phyloP scores from a whole-genome alignment of 2,329 filamentous ascomycete genomes.

The Ceratocystis huliohia region DNA sequence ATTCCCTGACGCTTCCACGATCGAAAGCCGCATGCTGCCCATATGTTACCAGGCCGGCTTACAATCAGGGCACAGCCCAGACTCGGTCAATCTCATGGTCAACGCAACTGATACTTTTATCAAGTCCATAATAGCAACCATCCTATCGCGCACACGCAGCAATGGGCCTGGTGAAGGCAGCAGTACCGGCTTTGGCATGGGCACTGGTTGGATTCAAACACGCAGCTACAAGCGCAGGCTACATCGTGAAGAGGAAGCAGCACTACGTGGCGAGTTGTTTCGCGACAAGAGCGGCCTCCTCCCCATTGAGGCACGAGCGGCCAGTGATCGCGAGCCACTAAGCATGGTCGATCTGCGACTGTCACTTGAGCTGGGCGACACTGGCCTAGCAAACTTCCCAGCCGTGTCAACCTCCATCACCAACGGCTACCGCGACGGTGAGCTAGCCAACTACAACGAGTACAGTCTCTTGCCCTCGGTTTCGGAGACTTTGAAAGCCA shows the following conservation, averaged over 20 bases:
- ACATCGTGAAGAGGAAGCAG: slow-evolving; percentile 60
- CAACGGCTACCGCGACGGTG: slow-evolving; percentile 60
- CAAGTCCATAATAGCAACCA: slow-evolving; percentile 50
- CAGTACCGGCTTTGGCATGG: slow-evolving; percentile 50
- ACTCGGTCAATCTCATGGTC: slow-evolving; percentile 52
- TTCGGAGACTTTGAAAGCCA: slow-evolving; percentile 18
- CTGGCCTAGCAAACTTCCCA: slow-evolving; percentile 64
- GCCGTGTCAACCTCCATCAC: slow-evolving; percentile 58
- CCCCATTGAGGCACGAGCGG: slow-evolving; percentile 67
- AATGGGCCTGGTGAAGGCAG: slow-evolving; percentile 52
- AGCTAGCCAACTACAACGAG: slow-evolving; percentile 54
- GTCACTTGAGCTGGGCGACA: slow-evolving; percentile 62
- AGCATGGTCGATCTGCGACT: slow-evolving; percentile 68
- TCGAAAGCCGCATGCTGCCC: slow-evolving; percentile 53
- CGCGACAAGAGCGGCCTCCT: slow-evolving; percentile 66
- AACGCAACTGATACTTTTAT: slow-evolving; percentile 55
- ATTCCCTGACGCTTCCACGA: slow-evolving; percentile 51
- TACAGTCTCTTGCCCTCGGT: slow-evolving; percentile 41
- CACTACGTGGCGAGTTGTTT: slow-evolving; percentile 57
- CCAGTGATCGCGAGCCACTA: slow-evolving; percentile 56
- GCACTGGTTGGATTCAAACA: slow-evolving; percentile 63
- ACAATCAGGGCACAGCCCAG: slow-evolving; percentile 43
- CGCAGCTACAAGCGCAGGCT: slow-evolving; percentile 64
- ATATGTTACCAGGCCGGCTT: slow-evolving; percentile 56
- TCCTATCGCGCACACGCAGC: slow-evolving; percentile 51